phyloP scores from a whole-genome alignment of 1,284 basidiomycete genomes.

The Pterulicium gracile region DNA sequence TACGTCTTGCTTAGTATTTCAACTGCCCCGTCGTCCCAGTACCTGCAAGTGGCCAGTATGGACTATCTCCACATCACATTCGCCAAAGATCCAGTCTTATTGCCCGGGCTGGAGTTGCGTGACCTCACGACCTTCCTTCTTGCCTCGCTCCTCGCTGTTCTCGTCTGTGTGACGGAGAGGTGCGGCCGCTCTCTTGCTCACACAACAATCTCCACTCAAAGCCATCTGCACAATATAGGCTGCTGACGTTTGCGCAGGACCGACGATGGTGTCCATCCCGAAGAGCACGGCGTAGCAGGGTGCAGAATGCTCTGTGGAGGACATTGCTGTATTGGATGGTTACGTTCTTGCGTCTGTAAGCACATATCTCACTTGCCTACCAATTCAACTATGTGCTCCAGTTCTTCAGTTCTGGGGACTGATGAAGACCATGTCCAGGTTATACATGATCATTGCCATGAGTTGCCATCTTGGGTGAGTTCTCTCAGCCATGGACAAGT shows the following conservation, averaged over 20 bases:
- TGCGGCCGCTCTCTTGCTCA: slow-evolving; percentile 15
- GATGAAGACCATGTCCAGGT: no score
- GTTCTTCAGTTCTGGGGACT: not conserved
- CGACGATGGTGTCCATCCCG: slow-evolving; percentile 33
- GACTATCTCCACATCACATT: slow-evolving; percentile 46
- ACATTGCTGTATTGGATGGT: slow-evolving; percentile 42
- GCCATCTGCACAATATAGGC: slow-evolving; percentile 21
- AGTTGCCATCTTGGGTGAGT: slow-evolving; percentile 55
- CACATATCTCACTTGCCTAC: slow-evolving; percentile 8
- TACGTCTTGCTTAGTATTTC: no score
- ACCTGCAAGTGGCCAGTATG: slow-evolving; percentile 21
- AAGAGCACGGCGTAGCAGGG: slow-evolving; percentile 26
- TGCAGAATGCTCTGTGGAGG: slow-evolving; percentile 39
- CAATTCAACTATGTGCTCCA: slow-evolving; percentile 2
- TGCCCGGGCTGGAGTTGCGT: slow-evolving; percentile 36
- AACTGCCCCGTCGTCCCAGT: no score
- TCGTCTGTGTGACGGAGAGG: slow-evolving; percentile 51
- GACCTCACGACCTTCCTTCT: slow-evolving; percentile 34
- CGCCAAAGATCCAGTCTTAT: slow-evolving; percentile 44
- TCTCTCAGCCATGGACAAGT: slow-evolving; percentile 7
- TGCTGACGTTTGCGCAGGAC: slow-evolving; percentile 38
- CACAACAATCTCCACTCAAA: not conserved
- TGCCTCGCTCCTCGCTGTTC: slow-evolving; percentile 32
- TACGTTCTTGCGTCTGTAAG: slow-evolving; percentile 51
- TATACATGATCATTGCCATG: slow-evolving; percentile 67